These are phyloP conservation scores for Wickerhamomyces ciferrii DNA, from an alignment of 805 yeast species.

Conservation along the genomic window DNA sequence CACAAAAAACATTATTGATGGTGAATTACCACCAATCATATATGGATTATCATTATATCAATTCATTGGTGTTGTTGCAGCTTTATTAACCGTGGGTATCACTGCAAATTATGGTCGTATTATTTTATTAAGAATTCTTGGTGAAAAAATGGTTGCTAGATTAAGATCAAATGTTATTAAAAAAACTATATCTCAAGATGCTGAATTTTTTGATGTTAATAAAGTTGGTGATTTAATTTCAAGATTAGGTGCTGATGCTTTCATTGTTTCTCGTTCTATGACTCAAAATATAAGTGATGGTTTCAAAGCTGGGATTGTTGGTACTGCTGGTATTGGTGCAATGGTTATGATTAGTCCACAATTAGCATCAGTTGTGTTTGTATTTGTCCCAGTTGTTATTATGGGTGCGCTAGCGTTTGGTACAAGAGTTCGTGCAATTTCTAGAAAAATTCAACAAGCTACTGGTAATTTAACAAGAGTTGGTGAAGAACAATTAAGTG, in stretches of 20 bases:
- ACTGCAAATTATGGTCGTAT: constrained; percentile 74
- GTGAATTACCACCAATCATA: constrained; percentile 26
- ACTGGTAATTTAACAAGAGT: constrained; percentile 85
- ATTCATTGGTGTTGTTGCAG: constrained; percentile 54
- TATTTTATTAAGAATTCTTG: constrained; percentile 62
- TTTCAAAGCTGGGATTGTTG: constrained; percentile 72
- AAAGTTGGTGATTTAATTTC: constrained; percentile 93
- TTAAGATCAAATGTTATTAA: constrained; percentile 73
- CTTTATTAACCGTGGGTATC: constrained; percentile 46
- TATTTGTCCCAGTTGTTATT: constrained; percentile 78
- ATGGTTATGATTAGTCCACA: constrained; percentile 84
- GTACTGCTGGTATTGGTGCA: constrained; percentile 82
- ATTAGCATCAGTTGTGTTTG: constrained; percentile 71
- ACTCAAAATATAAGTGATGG: constrained; percentile 94
- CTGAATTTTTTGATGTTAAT: constrained; percentile 90
- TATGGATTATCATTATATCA: constrained; percentile 53
- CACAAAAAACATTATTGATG: constrained; percentile 29
- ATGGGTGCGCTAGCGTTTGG: constrained; percentile 81
- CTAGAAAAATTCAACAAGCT: constrained; percentile 78
- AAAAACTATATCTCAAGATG: constrained; percentile 79
- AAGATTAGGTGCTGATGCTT: constrained; percentile 84
- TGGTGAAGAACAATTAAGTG: constrained; percentile 87
- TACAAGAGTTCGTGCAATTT: constrained; percentile 65
- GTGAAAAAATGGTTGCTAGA: constrained; percentile 84
- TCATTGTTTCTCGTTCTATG: constrained; percentile 80